Base-by-base conservation (phyloP, 805 yeast species). In the Wickerhamiella nectarea region DNA sequence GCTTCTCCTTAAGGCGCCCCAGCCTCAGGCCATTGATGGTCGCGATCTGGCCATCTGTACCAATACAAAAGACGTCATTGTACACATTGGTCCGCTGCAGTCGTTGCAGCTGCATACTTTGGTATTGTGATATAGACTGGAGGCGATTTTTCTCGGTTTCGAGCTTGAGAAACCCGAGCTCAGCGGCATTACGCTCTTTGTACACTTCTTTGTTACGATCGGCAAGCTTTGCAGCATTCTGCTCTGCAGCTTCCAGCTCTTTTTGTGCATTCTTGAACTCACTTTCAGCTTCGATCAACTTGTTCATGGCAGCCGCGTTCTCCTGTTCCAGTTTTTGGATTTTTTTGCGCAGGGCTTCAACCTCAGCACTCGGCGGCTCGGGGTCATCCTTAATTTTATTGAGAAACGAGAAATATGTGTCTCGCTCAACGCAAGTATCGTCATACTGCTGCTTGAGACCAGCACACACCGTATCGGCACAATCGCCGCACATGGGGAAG, bases 401-500 rank as follows among this genome's bases (percentile, higher is more conserved):
- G 36, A 89, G 60, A 56, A 87, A 86, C 24, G 74, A 73, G 14
- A 77, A 63, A 57, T 86, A 91, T 1, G 74, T 71, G 41, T 86
- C 94, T 50, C 89, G 76, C 53, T 89, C 95, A 48, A 70, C 70
- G 15, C 80, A 73, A 4, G 78, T 72, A 44, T 75, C 81, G 47
- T 81, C 89, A 57, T 81, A 81, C 51, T 78, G 78, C 10, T 65
- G 58, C 53, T 77, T 79, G 58, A 85, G 68, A 45, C 77, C 78
- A 8, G 73, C 76, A 9, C 80, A 65, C 20, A 89, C 60, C 17
- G 70, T 58, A 35, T 70, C 74, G 6, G 91, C 80, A 59, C 98
- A 91, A 36, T 87, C 96, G 19, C 70, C 69, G 53, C 97, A 89
- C 12, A 91, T 75, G 0, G 98, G 98, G 55, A 76, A 77, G 50